Evolutionary conservation across 2,329 filamentous ascomycete genomes (phyloP).

Genomic region (Fusarium praegraminearum): DNA sequence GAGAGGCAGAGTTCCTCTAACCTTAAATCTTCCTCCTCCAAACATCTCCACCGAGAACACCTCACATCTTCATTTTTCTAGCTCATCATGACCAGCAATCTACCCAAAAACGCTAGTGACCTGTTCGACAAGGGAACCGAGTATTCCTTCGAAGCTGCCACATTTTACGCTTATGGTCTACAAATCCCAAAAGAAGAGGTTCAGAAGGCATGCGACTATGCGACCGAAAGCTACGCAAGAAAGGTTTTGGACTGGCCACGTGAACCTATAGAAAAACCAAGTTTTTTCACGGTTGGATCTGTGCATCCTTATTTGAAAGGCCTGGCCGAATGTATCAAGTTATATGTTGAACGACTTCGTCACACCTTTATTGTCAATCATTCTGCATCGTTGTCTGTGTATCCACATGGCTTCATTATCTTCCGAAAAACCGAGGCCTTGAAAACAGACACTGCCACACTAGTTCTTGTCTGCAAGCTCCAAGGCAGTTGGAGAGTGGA

Average conservation of each 20-base stretch:
- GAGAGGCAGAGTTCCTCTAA: no score
- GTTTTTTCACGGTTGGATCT: not conserved
- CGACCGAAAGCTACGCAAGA: not conserved
- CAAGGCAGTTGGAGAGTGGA: not conserved
- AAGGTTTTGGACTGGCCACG: not conserved
- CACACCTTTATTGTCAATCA: not conserved
- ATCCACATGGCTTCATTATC: not conserved
- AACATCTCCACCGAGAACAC: not conserved
- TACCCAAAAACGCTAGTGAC: accelerated
- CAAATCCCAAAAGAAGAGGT: not conserved
- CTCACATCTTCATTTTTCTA: not conserved
- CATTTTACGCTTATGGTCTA: accelerated
- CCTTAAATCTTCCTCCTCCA: not conserved
- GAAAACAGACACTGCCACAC: accelerated
- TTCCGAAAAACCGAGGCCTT: not conserved
- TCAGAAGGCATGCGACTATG: not conserved
- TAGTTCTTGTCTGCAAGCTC: not conserved
- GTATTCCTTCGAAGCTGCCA: not conserved
- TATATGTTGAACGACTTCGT: not conserved
- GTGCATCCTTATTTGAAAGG: accelerated
- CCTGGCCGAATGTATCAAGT: accelerated
- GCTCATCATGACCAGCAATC: not conserved
- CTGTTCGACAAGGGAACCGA: not conserved
- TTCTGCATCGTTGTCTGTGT: not conserved
- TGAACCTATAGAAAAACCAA: accelerated